Percentiles rank a stretch among this genome's conserved stretches.
Evolutionary conservation across 2,329 filamentous ascomycete species (phyloP).

Genomic region (Ilyonectria sp.): DNA sequence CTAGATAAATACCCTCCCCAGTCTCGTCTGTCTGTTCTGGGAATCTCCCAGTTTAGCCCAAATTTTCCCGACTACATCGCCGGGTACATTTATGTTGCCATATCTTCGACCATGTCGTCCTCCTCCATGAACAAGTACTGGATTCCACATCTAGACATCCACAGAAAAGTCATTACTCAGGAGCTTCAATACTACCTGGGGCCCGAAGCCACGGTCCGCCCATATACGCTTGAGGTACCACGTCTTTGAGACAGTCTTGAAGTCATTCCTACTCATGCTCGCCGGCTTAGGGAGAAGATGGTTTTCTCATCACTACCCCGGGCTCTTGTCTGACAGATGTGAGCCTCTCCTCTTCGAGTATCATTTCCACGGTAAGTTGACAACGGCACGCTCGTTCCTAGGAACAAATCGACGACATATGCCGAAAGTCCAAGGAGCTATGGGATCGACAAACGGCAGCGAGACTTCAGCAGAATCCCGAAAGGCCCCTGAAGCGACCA

Average conservation of each 20-base stretch:
- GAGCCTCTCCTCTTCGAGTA: slow-evolving; percentile 49
- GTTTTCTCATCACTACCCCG: slow-evolving; percentile 72
- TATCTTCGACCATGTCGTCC: slow-evolving; percentile 44
- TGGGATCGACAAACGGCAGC: slow-evolving; percentile 71
- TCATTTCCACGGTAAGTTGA: slow-evolving; percentile 35
- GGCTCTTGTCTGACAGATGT: slow-evolving; percentile 73
- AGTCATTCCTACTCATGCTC: slow-evolving; percentile 42
- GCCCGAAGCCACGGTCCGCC: slow-evolving; percentile 69
- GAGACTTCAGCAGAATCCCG: slow-evolving; percentile 60
- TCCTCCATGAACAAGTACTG: slow-evolving; percentile 70
- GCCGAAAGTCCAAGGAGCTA: slow-evolving; percentile 70
- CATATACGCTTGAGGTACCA: slow-evolving; percentile 70
- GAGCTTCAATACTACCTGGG: slow-evolving; percentile 73
- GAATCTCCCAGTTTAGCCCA: slow-evolving; percentile 33
- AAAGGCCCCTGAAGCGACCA: slow-evolving; percentile 69
- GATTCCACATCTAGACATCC: slow-evolving; percentile 73
- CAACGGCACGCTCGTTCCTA: slow-evolving; percentile 45
- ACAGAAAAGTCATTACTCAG: slow-evolving; percentile 72
- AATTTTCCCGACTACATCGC: slow-evolving; percentile 27
- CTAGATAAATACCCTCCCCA: slow-evolving; percentile 48
- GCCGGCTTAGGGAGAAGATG: slow-evolving; percentile 69
- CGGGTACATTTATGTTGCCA: slow-evolving; percentile 34
- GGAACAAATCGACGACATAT: slow-evolving; percentile 77
- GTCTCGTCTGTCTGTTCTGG: slow-evolving; percentile 31
- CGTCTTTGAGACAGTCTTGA: slow-evolving; percentile 36